These are phyloP conservation scores for Vitellaria paradoxa DNA, from an alignment of 179 eudicot genomes.

Conservation along the genomic window DNA sequence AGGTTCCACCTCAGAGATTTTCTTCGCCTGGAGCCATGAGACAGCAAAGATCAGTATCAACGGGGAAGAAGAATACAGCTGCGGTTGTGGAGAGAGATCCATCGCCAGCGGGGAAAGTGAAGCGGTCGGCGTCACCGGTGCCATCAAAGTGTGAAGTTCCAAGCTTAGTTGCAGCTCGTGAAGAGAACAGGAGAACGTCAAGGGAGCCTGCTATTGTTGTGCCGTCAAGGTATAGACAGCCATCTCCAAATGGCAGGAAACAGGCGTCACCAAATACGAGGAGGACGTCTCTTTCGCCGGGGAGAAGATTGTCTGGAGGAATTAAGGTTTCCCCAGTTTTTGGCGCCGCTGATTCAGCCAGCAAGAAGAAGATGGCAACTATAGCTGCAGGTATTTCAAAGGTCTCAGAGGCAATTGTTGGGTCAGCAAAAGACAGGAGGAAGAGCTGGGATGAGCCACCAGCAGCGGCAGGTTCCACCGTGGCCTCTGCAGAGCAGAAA, in stretches of 20 bases:
- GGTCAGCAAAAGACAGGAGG: slow-evolving; percentile 54
- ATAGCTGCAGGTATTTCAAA: slow-evolving; percentile 60
- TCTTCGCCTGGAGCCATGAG: slow-evolving; percentile 55
- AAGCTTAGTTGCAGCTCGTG: slow-evolving; percentile 70
- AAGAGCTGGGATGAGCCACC: slow-evolving; percentile 83
- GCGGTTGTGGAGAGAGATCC: slow-evolving; percentile 53
- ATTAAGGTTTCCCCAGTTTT: slow-evolving; percentile 35
- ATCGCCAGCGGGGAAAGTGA: slow-evolving; percentile 68
- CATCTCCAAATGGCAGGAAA: slow-evolving; percentile 66
- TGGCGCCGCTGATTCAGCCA: slow-evolving; percentile 44
- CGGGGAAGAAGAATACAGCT: slow-evolving; percentile 41
- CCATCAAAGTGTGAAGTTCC: slow-evolving; percentile 92
- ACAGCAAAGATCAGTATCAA: slow-evolving; percentile 48
- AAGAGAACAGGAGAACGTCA: slow-evolving; percentile 51
- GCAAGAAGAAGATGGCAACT: slow-evolving; percentile 62
- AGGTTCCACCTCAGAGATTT: slow-evolving; percentile 45
- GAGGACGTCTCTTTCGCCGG: slow-evolving; percentile 69
- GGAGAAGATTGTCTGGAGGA: slow-evolving; percentile 55
- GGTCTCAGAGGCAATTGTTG: slow-evolving; percentile 51
- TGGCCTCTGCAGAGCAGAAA: slow-evolving; percentile 34
- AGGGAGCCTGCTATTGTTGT: slow-evolving; percentile 87
- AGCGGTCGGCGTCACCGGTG: slow-evolving; percentile 83
- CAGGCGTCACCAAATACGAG: slow-evolving; percentile 56
- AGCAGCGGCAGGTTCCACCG: slow-evolving; percentile 21
- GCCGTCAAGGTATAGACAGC: slow-evolving; percentile 91